Conservation (phyloP, 2,329 filamentous ascomycete genomes). For the Diaporthe vexans region DNA sequence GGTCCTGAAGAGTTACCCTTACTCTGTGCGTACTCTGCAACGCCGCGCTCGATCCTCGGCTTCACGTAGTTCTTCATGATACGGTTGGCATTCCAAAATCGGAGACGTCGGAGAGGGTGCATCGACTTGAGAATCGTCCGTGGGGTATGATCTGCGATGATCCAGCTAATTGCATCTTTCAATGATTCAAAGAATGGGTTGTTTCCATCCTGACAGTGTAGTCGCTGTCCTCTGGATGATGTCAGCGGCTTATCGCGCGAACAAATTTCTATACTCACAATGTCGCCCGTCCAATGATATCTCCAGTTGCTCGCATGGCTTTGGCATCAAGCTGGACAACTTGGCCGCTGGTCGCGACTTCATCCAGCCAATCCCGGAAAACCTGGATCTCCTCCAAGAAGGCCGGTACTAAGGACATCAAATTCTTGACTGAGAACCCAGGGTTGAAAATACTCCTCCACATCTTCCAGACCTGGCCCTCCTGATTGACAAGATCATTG, state of each 20-base stretch:
- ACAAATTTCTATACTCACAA: constrained; percentile 44
- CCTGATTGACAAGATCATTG: constrained; percentile 52
- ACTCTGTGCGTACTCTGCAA: constrained; percentile 45
- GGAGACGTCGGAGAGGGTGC: constrained; percentile 44
- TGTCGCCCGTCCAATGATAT: constrained; percentile 48
- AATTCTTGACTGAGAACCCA: constrained; percentile 54
- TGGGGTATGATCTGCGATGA: constrained; percentile 37
- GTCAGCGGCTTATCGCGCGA: not conserved
- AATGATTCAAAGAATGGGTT: constrained; percentile 41
- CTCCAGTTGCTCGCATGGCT: constrained; percentile 33
- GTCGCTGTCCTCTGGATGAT: constrained; percentile 35
- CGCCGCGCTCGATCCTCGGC: constrained; percentile 47
- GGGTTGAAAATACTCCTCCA: constrained; percentile 54
- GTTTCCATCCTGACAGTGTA: constrained; percentile 40
- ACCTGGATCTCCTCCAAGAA: constrained; percentile 41
- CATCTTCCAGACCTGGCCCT: constrained; percentile 56
- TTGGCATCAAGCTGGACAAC: constrained; percentile 34
- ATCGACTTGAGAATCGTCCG: constrained; percentile 32
- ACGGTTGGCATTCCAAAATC: constrained; percentile 48
- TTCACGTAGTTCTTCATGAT: constrained; percentile 47
- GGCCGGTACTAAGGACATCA: constrained; percentile 51
- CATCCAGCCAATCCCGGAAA: constrained; percentile 30
- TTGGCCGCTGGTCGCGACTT: constrained; percentile 15
- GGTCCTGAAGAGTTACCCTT: constrained; percentile 36
- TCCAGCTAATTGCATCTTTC: constrained; percentile 41